These are phyloP conservation scores for Pseudoperonospora humuli DNA, from an alignment of 352 stramenopile species.

Conservation along the genomic window DNA sequence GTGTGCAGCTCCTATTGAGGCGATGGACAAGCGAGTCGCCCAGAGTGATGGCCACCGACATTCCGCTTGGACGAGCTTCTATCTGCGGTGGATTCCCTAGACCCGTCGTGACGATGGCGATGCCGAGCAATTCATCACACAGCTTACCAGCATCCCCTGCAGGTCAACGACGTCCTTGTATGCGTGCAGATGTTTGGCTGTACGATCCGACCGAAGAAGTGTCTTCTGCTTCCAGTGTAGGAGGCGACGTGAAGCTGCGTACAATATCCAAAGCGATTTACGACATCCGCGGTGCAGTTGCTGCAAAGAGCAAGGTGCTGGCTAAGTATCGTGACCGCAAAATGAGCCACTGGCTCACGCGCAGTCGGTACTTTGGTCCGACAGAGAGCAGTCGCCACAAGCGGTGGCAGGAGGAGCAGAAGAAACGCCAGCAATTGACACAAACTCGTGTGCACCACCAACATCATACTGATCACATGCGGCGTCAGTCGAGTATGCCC, in stretches of 20 bases:
- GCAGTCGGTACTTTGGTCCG: conserved; percentile 70
- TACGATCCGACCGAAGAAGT: conserved; percentile 55
- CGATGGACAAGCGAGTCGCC: conserved; percentile 17
- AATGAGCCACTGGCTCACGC: conserved; percentile 43
- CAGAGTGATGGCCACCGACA: conserved; percentile 2
- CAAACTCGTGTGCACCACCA: conserved; percentile 20
- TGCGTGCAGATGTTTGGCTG: conserved; percentile 47
- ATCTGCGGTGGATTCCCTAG: conserved; percentile 25
- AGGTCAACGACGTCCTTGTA: conserved; percentile 16
- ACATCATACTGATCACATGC: conserved; percentile 7
- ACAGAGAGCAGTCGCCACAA: conserved; percentile 73
- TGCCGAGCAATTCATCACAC: conserved; percentile 11
- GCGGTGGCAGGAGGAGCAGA: conserved; percentile 65
- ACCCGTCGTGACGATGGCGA: conserved; percentile 21
- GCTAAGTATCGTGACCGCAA: conserved; percentile 49
- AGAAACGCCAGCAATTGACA: conserved; percentile 39
- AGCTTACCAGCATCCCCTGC: conserved; percentile 19
- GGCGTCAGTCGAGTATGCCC: conserved; percentile 1
- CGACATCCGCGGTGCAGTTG: conserved; percentile 55
- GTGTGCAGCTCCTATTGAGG: conserved; percentile 13
- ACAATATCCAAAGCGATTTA: conserved; percentile 72
- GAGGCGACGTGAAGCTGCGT: conserved; percentile 55
- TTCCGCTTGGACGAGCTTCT: conserved; percentile 17
- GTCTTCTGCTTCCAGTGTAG: conserved; percentile 3
- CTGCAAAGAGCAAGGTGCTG: conserved; percentile 46